Percentiles rank a stretch among this genome's conserved stretches.
These are phyloP conservation scores for Sporothrix euskadiensis DNA, from an alignment of 2,329 filamentous ascomycete species.

Conservation along the genomic window DNA sequence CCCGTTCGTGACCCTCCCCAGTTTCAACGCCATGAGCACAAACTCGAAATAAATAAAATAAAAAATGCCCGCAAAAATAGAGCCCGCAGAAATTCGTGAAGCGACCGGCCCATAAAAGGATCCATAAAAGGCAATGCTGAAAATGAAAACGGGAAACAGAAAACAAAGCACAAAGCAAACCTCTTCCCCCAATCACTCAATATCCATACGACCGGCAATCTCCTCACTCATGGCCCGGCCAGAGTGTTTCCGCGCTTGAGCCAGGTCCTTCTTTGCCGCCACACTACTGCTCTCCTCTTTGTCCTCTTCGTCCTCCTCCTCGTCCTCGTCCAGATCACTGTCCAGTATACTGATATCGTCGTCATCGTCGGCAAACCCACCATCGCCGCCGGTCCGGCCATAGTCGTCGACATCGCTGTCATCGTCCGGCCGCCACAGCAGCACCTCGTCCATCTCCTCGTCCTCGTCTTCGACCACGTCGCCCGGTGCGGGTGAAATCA, in stretches of 20 bases:
- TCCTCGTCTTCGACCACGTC: slow-evolving; percentile 53
- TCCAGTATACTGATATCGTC: slow-evolving; percentile 29
- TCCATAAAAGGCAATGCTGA: not conserved
- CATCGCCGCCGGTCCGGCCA: slow-evolving; percentile 46
- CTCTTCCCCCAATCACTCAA: slow-evolving; percentile 43
- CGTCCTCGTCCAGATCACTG: slow-evolving; percentile 42
- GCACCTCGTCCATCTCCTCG: slow-evolving; percentile 51
- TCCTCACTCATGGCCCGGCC: slow-evolving; percentile 63
- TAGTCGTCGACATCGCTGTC: slow-evolving; percentile 59
- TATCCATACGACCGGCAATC: slow-evolving; percentile 63
- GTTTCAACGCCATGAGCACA: not conserved
- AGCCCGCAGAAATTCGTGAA: not conserved
- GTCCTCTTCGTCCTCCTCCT: slow-evolving; percentile 40
- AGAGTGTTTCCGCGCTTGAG: slow-evolving; percentile 41
- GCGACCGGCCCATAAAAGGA: not conserved
- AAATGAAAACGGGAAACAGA: not conserved
- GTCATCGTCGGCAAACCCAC: slow-evolving; percentile 51
- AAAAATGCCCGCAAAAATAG: not conserved
- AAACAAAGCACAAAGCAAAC: too few species aligned
- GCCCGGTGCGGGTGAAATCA: slow-evolving; percentile 48
- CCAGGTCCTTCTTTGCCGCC: slow-evolving; percentile 37
- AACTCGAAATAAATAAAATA: not conserved
- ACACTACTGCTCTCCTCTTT: slow-evolving; percentile 34
- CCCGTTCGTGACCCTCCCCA: not conserved
- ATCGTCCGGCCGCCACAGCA: slow-evolving; percentile 60